Evolutionary conservation across 345 rosid species (phyloP).

Genomic region (Boechera stricta): DNA sequence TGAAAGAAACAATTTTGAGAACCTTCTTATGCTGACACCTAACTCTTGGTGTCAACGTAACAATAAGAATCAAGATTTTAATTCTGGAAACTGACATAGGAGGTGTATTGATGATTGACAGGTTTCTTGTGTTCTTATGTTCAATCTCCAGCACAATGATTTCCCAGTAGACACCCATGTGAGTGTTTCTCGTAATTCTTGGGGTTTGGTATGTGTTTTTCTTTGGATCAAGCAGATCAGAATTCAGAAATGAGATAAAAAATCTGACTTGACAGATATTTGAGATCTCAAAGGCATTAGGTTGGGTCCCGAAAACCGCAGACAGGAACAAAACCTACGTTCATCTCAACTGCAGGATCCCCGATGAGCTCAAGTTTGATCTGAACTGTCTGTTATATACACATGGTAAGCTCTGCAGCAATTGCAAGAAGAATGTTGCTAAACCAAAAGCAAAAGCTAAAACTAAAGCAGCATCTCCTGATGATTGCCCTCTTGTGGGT

Average conservation of each 20-base stretch:
- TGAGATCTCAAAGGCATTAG: constrained; percentile 82
- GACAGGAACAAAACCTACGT: constrained; percentile 76
- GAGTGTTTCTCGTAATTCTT: constrained; percentile 42
- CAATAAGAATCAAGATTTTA: neutral
- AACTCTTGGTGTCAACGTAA: neutral
- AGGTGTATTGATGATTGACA: constrained; percentile 43
- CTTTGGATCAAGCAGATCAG: neutral
- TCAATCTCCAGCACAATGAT: constrained; percentile 87
- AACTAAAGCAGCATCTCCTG: constrained; percentile 30
- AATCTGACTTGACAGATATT: constrained; percentile 61
- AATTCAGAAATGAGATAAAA: neutral
- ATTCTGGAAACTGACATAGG: neutral
- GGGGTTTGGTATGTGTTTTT: constrained; percentile 6
- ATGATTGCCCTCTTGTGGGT: constrained; percentile 51
- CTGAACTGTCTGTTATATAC: constrained; percentile 81
- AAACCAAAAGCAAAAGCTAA: constrained; percentile 43
- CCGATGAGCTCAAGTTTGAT: constrained; percentile 83
- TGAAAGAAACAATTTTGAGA: neutral
- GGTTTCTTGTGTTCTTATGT: constrained; percentile 90
- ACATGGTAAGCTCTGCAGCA: constrained; percentile 77
- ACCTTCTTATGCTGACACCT: neutral
- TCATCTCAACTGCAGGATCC: constrained; percentile 79
- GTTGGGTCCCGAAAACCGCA: constrained; percentile 83
- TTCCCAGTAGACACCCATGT: constrained; percentile 98
- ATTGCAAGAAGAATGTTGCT: constrained; percentile 66